Base-by-base conservation (phyloP, 495 filamentous ascomycete species). In the Choiromyces venosus region DNA sequence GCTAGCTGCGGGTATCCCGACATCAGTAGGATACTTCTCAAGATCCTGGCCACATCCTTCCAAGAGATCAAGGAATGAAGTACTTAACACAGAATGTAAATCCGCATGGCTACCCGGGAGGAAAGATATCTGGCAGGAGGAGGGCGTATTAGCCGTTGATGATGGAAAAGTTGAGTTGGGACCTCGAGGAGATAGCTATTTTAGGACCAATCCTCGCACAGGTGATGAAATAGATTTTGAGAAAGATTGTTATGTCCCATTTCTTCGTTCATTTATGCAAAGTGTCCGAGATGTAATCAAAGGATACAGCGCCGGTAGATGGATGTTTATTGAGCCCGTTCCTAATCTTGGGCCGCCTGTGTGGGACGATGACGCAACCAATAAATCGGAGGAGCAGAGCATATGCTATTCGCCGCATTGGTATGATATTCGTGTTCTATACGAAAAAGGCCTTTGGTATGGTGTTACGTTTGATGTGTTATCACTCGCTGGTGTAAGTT, bases 391-490 rank as follows among this genome's bases (percentile, higher is more conserved):
- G 10, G 89, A 90, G 66, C 86, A 87, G 12, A 90, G 89, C 67
- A 88, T 92, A 85, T 86, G 91, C 64, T 92, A 90, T 78, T 86
- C 91, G 1, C 89, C 89, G 21, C 90, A 93, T 81, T 93, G 86
- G 77, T 93, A 93, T 80, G 90, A 93, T 78, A 90, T 92, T 71
- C 90, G 90, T 19, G 83, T 91, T 7, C 83, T 92, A 65, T 88
- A 90, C 29, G 90, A 91, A 44, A 90, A 89, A 66, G 91, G 90
- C 72, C 82, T 87, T 35, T 86, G 87, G 14, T 90, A 90, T 10
- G 87, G 89, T 9, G 91, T 92, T 79, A 90, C 88, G 16, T 86
- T 93, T 74, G 91, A 91, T 76, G 83, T 92, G 66, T 90, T 79
- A 14, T 78, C 79, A 19, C 76, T 81, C 52, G 79, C 79, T 37